These are phyloP conservation scores for Sphagnum tenellum DNA, from an alignment of 225 moss, liverwort and hornwort species.

Conservation along the genomic window DNA sequence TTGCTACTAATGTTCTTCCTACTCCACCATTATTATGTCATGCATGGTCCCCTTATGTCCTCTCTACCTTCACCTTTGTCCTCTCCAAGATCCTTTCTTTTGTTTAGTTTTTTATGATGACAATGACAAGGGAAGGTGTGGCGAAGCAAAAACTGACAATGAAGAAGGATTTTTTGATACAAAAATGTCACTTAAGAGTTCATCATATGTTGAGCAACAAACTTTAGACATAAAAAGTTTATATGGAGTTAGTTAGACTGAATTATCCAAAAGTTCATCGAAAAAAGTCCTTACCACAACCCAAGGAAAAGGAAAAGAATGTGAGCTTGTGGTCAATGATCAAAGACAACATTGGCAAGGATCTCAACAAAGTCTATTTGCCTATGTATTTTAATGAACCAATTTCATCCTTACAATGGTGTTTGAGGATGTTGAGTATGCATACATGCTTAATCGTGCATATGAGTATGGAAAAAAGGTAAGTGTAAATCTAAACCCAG, in stretches of 20 bases:
- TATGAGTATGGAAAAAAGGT: conserved; percentile 85
- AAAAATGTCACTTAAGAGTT: conserved; percentile 46
- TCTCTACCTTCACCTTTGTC: no score
- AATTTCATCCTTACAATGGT: conserved; percentile 91
- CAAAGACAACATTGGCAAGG: conserved; percentile 97
- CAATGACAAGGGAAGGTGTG: conserved; percentile 41
- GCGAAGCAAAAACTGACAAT: conserved; percentile 79
- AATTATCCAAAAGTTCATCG: conserved; percentile 73
- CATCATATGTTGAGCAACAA: neutral
- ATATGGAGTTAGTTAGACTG: conserved; percentile 81
- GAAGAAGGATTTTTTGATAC: conserved; percentile 98
- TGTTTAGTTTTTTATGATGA: conserved; percentile 23
- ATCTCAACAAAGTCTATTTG: conserved; percentile 95
- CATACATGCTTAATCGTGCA: conserved; percentile 86
- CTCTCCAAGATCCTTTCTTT: no score
- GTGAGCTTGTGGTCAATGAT: conserved; percentile 99
- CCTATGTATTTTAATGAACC: conserved; percentile 99
- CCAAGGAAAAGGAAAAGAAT: conserved; percentile 96
- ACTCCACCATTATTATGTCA: no score
- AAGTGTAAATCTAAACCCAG: neutral
- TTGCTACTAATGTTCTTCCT: no score
- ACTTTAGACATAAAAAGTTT: conserved; percentile 17
- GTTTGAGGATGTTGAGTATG: conserved; percentile 97
- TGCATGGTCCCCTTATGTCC: no score
- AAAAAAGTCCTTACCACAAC: conserved; percentile 66